These are phyloP conservation scores for Euphrasia confusa DNA, from an alignment of 257 asterid genomes.

Conservation along the genomic window DNA sequence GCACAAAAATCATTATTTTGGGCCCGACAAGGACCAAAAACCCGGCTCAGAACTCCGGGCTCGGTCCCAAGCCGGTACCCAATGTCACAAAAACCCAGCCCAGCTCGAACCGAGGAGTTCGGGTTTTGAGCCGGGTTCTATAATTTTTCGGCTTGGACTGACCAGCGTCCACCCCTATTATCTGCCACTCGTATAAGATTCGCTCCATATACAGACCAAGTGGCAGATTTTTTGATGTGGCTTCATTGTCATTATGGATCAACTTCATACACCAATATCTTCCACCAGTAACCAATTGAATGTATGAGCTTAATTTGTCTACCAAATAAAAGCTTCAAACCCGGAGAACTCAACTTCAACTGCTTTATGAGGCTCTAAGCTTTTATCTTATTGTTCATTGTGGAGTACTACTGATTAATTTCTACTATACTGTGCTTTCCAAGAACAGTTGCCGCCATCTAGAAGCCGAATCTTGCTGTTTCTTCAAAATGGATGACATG, in stretches of 20 bases:
- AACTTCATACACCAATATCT: constrained; percentile 7
- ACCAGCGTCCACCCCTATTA: too few relatives aligned
- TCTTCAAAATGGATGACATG: constrained; percentile 66
- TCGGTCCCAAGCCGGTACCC: too few relatives aligned
- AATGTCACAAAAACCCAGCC: too few relatives aligned
- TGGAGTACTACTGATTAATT: too few relatives aligned
- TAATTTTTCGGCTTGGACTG: too few relatives aligned
- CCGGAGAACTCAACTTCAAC: constrained; percentile 1
- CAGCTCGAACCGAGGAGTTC: too few relatives aligned
- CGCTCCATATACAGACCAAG: neutral
- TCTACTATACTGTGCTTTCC: too few relatives aligned
- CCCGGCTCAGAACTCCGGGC: too few relatives aligned
- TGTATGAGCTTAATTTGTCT: neutral
- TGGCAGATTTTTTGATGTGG: neutral
- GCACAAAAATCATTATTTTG: too few relatives aligned
- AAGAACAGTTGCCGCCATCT: constrained; percentile 54
- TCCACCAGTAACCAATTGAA: neutral
- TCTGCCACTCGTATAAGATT: constrained; percentile 4
- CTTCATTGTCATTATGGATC: neutral
- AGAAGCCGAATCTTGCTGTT: constrained; percentile 34
- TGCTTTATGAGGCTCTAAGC: neutral
- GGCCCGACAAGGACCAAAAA: too few relatives aligned
- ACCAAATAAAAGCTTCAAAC: constrained; percentile 3
- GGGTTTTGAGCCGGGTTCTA: too few relatives aligned
- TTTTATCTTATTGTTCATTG: neutral